Base-by-base conservation (phyloP, 1,284 basidiomycete species). In the Paramarasmius palmivorus region DNA sequence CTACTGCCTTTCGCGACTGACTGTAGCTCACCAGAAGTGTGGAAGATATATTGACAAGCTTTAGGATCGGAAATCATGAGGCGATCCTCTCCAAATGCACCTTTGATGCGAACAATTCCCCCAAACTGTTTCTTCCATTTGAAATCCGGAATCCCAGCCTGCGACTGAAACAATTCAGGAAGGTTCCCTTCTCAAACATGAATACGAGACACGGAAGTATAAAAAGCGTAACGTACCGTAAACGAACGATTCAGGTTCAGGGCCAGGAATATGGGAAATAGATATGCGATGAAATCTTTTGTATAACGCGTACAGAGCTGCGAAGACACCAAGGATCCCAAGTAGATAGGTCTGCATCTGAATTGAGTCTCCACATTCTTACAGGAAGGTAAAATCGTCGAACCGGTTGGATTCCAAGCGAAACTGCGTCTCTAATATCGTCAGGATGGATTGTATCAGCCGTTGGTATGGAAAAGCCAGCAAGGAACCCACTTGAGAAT, bases 111-210 rank as follows among this genome's bases (percentile, higher is more conserved):
- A 45, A 76, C 73, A 8, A 82, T 67, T 53, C 76, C 74, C 1
- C 80, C 80, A 56, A 72, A 82, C 49, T 67, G 61, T 23, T 63
- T 65, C 58, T 78, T 75, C 67, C 78, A 81, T 60, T 73, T 77
- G 61, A 81, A 77, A 56, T 83, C 81, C 10, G 73, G 73, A 15
- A 70, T 70, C 2, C 74, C 80, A 8, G 72, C 78, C 59, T 79
- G 74, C 54, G 73, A 75, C 55, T 78, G 77, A 59, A 78, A 76
- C 26, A 80, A 65, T 59, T 82, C 75, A 22, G 71, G 71, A 15
- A 82, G 65, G 55, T 80, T 78, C 2, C 81, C 81, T 82, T 60
- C 1, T 52, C 20, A 38, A 37, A 40, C 26, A 37, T 20, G 39
- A 19, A 50, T 2, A 40, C 12, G 29, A 26, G 34, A 15, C 19